These are phyloP conservation scores for Tubosaeta sp. DNA, from an alignment of 768 basidiomycete genomes.

Conservation along the genomic window DNA sequence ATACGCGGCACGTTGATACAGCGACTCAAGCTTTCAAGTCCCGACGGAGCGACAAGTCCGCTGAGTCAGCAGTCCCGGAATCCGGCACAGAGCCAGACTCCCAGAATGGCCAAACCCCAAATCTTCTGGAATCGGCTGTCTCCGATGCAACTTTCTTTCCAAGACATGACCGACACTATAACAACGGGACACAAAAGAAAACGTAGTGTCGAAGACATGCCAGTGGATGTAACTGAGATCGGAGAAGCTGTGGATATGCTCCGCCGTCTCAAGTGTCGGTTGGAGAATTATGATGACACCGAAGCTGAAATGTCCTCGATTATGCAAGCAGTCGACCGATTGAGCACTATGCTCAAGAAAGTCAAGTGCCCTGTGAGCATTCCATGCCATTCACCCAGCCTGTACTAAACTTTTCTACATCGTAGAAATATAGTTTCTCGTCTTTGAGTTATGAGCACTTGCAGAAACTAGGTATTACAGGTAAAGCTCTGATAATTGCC, in stretches of 20 bases:
- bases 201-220: background rate
- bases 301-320: background rate
- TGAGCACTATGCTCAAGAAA: background rate
- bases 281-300: background rate
- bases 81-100: no score
- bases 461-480: background rate
- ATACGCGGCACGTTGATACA: no score
- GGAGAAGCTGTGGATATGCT: background rate
- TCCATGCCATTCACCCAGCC: background rate
- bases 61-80: no score
- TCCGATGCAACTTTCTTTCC: no score
- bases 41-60: no score
- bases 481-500: background rate
- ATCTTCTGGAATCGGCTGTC: no score
- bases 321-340: background rate
- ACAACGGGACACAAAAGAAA: background rate
- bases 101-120: no score
- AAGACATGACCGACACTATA: no score
- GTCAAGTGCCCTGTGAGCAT: background rate
- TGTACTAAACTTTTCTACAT: background rate
- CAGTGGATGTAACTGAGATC: background rate
- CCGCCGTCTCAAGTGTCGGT: background rate
- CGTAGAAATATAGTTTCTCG: background rate
- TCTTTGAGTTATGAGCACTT: background rate
- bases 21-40: no score